Evolutionary conservation across 2,329 filamentous ascomycete species (phyloP).

Genomic region (Scopulariopsis brevicaulis): DNA sequence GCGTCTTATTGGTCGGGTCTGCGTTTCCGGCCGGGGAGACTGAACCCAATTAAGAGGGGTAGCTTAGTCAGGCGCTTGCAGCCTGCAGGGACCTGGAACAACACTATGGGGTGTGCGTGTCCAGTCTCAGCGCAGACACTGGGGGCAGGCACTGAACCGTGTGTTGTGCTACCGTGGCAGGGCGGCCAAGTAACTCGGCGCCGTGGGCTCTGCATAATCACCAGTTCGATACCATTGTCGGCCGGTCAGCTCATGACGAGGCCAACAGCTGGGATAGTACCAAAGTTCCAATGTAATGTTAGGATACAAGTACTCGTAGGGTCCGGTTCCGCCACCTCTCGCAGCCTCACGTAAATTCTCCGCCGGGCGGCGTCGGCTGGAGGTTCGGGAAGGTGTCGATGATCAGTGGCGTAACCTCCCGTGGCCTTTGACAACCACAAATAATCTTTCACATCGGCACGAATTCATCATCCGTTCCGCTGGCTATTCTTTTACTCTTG

Average conservation of each 20-base stretch:
- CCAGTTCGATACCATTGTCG: too few relatives aligned
- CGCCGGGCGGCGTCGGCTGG: background rate
- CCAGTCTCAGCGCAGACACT: too few relatives aligned
- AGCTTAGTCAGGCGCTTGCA: background rate
- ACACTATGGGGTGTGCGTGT: too few relatives aligned
- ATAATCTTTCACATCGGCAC: background rate
- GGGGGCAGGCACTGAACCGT: too few relatives aligned
- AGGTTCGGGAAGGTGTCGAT: background rate
- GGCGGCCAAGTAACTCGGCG: too few relatives aligned
- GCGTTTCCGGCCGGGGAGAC: background rate
- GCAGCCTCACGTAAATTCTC: background rate
- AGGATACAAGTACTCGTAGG: background rate
- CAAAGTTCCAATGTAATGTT: background rate
- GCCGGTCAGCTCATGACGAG: too few relatives aligned
- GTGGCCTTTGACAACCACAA: background rate
- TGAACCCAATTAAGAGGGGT: background rate
- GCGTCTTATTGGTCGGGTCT: background rate
- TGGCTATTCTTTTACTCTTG: background rate
- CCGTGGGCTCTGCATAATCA: too few relatives aligned
- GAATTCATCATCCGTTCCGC: background rate
- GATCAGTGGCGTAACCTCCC: background rate
- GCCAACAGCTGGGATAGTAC: too few relatives aligned
- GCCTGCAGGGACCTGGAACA: background rate
- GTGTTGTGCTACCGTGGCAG: too few relatives aligned
- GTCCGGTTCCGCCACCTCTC: background rate